Evolutionary conservation across 805 yeast species (phyloP).

Genomic region (Metschnikowia santaceciliae): DNA sequence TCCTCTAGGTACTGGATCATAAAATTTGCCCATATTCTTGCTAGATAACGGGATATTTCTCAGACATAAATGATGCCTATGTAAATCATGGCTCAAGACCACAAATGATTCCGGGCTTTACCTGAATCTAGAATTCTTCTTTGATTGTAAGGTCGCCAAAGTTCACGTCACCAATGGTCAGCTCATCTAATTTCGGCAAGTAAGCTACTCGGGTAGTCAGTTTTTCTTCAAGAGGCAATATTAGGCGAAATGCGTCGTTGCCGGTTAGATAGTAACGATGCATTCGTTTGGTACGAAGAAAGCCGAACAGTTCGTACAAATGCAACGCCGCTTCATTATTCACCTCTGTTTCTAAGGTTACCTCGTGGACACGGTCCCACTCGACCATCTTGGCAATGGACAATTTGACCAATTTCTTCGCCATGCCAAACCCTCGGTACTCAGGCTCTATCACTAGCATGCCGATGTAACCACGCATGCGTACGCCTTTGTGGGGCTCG

Average conservation of each 20-base stretch:
- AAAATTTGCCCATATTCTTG: too few species aligned
- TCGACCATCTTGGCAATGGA: conserved; percentile 62
- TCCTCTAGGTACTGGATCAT: too few species aligned
- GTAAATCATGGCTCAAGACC: too few species aligned
- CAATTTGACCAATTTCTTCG: conserved; percentile 60
- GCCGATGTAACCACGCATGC: conserved; percentile 89
- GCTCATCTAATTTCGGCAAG: conserved; percentile 19
- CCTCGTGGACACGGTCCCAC: conserved; percentile 73
- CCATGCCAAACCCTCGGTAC: conserved; percentile 78
- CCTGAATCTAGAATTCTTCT: background rate
- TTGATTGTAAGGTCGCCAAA: background rate
- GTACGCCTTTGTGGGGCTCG: conserved; percentile 67
- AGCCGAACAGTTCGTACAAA: conserved; percentile 73
- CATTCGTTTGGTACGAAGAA: conserved; percentile 68
- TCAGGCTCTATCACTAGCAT: conserved; percentile 82
- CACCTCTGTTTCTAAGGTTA: conserved; percentile 91
- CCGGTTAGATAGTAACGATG: conserved; percentile 86
- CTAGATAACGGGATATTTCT: too few species aligned
- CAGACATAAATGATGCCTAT: too few species aligned
- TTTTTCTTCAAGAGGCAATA: conserved; percentile 70
- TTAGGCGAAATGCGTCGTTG: conserved; percentile 87
- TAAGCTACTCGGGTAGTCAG: conserved; percentile 49
- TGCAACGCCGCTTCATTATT: conserved; percentile 66
- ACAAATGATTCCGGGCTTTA: too few species aligned
- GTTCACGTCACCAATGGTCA: background rate